phyloP scores from a whole-genome alignment of 139 green algal species.

The Micractinium conductrix region DNA sequence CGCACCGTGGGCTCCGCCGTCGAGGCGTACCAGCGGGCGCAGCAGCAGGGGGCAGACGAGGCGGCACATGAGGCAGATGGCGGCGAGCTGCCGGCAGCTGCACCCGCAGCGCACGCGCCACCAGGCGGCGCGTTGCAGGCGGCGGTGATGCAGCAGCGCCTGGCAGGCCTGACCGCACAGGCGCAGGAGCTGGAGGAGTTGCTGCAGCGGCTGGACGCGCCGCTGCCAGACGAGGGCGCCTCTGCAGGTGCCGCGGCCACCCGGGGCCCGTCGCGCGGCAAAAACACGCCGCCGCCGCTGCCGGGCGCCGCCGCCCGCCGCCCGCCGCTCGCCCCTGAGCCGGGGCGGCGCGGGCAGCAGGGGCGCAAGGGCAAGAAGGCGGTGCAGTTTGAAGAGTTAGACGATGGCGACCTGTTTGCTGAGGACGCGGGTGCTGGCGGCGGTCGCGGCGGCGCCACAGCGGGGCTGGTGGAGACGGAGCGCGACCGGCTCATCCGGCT shows the following conservation, averaged over 20 bases:
- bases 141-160: constrained; percentile 50
- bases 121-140: constrained; percentile 34
- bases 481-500: constrained; percentile 83
- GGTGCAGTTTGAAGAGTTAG: constrained; percentile 36
- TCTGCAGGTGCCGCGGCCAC: background rate
- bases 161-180: constrained; percentile 39
- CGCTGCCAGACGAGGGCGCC: too few relatives aligned
- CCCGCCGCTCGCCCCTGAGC: background rate
- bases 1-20: constrained; percentile 44
- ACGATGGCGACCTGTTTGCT: constrained; percentile 52
- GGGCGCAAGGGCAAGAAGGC: constrained; percentile 14
- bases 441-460: background rate
- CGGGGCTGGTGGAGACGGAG: constrained; percentile 81
- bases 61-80: background rate
- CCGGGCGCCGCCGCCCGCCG: background rate
- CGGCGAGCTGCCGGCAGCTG: background rate
- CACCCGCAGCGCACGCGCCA: background rate
- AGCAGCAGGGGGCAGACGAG: background rate
- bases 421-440: constrained; percentile 1
- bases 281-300: background rate
- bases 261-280: background rate
- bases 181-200: constrained; percentile 32
- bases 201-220: background rate
- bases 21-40: background rate
- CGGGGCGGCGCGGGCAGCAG: background rate